Evolutionary conservation across 2,329 filamentous ascomycete genomes (phyloP).

Genomic region (Aspergillus carbonarius): DNA sequence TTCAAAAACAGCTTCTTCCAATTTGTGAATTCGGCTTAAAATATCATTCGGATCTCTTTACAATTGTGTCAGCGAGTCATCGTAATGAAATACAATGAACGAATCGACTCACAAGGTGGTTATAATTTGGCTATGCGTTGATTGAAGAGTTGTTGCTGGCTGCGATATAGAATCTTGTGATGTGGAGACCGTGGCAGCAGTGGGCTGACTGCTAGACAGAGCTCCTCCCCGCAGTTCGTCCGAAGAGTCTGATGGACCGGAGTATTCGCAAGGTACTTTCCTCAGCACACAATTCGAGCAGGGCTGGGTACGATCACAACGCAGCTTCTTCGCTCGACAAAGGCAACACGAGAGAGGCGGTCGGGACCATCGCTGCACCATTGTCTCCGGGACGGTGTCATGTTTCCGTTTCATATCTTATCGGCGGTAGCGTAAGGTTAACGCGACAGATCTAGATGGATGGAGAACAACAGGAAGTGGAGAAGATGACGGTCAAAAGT

Average conservation of each 20-base stretch:
- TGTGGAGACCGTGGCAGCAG: background rate
- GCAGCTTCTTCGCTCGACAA: conserved; percentile 25
- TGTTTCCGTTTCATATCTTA: conserved; percentile 2
- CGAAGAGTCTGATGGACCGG: background rate
- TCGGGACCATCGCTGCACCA: conserved; percentile 10
- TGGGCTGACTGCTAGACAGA: background rate
- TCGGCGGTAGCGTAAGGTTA: background rate
- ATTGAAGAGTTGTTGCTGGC: background rate
- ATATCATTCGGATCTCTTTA: background rate
- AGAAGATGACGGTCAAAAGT: background rate
- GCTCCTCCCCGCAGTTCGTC: background rate
- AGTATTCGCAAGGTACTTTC: conserved; percentile 20
- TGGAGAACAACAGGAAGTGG: background rate
- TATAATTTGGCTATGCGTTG: background rate
- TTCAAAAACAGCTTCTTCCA: conserved; percentile 2
- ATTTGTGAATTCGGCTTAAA: background rate
- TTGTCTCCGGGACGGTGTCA: background rate
- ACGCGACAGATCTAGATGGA: background rate
- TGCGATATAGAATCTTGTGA: background rate
- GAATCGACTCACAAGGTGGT: background rate
- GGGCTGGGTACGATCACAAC: conserved; percentile 24
- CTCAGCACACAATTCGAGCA: conserved; percentile 23
- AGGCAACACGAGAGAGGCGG: conserved; percentile 19
- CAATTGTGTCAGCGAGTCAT: background rate
- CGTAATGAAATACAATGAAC: background rate